Evolutionary conservation across 2,329 filamentous ascomycete species (phyloP).

Genomic region (Chaetomium olivaceum): DNA sequence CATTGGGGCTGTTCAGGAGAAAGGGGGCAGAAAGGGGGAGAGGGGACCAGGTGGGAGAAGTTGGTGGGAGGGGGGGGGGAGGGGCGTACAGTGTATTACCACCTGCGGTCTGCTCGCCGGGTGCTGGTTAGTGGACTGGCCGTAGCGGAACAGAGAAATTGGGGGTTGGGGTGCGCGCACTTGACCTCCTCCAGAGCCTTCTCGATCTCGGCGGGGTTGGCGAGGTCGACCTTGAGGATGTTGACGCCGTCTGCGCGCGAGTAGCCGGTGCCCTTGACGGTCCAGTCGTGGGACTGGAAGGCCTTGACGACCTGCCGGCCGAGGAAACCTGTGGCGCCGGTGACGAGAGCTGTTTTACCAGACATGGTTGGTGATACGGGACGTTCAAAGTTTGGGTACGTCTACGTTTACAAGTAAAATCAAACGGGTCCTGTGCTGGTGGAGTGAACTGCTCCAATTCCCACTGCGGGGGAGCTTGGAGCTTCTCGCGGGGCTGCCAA

Average conservation of each 20-base stretch:
- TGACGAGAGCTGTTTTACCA: conserved; percentile 66
- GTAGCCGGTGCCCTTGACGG: conserved; percentile 71
- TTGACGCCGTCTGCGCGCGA: conserved; percentile 70
- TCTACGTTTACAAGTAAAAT: not conserved
- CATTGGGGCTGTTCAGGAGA: not conserved
- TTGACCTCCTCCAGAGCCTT: conserved; percentile 54
- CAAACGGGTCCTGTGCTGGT: not conserved
- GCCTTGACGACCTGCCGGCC: conserved; percentile 74
- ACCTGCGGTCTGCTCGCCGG: conserved; percentile 48
- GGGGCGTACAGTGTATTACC: conserved; percentile 72
- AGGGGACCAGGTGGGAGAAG: too few relatives aligned
- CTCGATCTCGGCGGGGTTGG: conserved; percentile 49
- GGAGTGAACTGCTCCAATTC: not conserved
- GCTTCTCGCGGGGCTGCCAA: conserved; percentile 17
- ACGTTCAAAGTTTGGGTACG: not conserved
- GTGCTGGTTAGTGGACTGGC: not conserved
- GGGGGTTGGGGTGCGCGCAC: conserved; percentile 43
- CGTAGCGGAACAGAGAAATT: not conserved
- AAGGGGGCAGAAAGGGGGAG: not conserved
- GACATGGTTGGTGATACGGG: conserved; percentile 16
- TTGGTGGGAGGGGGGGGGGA: not conserved
- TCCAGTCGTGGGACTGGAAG: conserved; percentile 67
- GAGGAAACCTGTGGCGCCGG: conserved; percentile 80
- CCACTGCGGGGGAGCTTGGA: conserved; percentile 16
- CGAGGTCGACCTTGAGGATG: conserved; percentile 62